phyloP scores from a whole-genome alignment of 345 rosid genomes.

The Citrus hindsii region DNA sequence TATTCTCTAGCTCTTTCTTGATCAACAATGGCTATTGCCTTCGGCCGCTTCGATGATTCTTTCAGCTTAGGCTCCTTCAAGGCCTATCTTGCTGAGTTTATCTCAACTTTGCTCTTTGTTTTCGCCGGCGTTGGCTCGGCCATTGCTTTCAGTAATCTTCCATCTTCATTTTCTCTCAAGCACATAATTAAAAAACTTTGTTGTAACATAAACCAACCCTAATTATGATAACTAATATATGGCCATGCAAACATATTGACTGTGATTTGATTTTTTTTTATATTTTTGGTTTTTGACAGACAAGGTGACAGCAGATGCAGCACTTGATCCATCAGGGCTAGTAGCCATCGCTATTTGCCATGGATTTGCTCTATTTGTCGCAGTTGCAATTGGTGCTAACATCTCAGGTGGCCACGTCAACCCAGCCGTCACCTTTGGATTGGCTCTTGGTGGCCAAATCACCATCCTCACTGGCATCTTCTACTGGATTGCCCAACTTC shows the following conservation, averaged over 20 bases:
- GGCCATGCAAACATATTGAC: background rate
- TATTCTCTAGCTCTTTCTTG: background rate
- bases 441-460: slow-evolving; percentile 92
- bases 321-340: slow-evolving; percentile 82
- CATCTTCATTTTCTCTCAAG: background rate
- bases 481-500: slow-evolving; percentile 92
- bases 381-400: slow-evolving; percentile 80
- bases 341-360: slow-evolving; percentile 87
- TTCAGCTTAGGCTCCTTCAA: slow-evolving; percentile 75
- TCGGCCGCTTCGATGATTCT: slow-evolving; percentile 81
- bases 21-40: slow-evolving; percentile 52
- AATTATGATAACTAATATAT: background rate
- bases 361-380: slow-evolving; percentile 91
- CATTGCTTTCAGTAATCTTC: slow-evolving; percentile 68
- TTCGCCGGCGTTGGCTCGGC: slow-evolving; percentile 96
- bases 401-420: slow-evolving; percentile 96
- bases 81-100: slow-evolving; percentile 89
- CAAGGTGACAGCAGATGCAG: slow-evolving; percentile 73
- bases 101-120: slow-evolving; percentile 91
- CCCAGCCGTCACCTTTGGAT: slow-evolving; percentile 91
- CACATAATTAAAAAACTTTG: no score
- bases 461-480: slow-evolving; percentile 83
- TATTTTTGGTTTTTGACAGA: slow-evolving; percentile 31
- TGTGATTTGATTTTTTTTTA: no score
- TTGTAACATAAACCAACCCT: no score